Percentiles rank a stretch among this genome's conserved stretches.
Conservation (phyloP, 306 rosid species). For the Cucurbita ficifolia region DNA sequence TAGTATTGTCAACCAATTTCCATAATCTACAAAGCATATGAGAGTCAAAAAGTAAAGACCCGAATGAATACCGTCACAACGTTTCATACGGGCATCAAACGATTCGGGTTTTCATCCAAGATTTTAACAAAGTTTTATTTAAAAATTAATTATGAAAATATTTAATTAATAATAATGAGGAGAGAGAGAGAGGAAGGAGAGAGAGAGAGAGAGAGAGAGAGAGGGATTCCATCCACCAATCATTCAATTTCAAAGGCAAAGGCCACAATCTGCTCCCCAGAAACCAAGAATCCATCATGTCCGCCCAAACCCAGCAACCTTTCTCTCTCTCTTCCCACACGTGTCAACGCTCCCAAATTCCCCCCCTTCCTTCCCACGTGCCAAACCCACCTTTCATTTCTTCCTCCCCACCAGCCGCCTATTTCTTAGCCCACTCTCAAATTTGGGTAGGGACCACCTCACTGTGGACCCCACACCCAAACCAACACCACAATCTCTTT, state of each 20-base stretch:
- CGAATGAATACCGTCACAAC: too few species aligned
- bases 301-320: constrained; percentile 29
- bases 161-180: too few species aligned
- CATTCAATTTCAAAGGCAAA: constrained; percentile 12
- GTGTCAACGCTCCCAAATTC: not conserved
- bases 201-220: too few species aligned
- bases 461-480: not conserved
- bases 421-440: not conserved
- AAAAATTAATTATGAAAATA: too few species aligned
- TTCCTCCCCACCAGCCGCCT: constrained; percentile 2
- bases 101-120: too few species aligned
- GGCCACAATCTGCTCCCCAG: constrained; percentile 30
- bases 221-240: not conserved
- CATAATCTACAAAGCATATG: too few species aligned
- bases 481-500: not conserved
- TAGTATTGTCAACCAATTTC: too few species aligned
- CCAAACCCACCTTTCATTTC: constrained; percentile 8
- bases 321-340: not conserved
- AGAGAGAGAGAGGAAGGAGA: too few species aligned
- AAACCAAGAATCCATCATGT: constrained; percentile 33
- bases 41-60: too few species aligned
- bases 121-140: too few species aligned
- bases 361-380: not conserved
- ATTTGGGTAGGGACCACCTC: not conserved
- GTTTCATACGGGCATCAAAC: too few species aligned